phyloP scores from a whole-genome alignment of 1,284 basidiomycete species.

The Fistulina hepatica region DNA sequence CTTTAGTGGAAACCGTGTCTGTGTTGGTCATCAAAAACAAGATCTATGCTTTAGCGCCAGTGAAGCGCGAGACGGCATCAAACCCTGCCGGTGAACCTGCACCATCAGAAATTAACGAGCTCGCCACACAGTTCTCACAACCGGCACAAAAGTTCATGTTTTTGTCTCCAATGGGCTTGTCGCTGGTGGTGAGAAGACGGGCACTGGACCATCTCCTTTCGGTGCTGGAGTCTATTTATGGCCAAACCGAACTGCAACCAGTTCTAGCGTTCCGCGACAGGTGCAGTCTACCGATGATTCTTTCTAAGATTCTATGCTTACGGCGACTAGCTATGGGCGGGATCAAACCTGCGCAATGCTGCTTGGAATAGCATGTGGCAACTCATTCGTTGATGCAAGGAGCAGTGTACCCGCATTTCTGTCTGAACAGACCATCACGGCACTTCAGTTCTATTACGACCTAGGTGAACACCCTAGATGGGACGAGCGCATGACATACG shows the following conservation, averaged over 20 bases:
- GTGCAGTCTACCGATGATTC: conserved; percentile 24
- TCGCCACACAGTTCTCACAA: conserved; percentile 70
- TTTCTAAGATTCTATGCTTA: conserved; percentile 5
- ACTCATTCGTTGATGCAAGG: conserved; percentile 54
- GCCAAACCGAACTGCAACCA: conserved; percentile 54
- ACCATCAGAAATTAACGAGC: conserved; percentile 59
- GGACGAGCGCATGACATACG: conserved; percentile 65
- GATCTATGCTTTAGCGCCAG: conserved; percentile 72
- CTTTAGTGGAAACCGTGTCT: conserved; percentile 67
- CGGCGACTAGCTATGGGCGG: conserved; percentile 58
- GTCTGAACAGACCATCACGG: conserved; percentile 45
- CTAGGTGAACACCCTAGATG: conserved; percentile 73
- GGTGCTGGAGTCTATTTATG: conserved; percentile 60
- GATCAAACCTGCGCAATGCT: conserved; percentile 90
- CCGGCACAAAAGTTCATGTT: conserved; percentile 73
- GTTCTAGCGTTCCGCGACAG: conserved; percentile 68
- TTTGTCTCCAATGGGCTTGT: conserved; percentile 76
- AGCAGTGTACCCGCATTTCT: conserved; percentile 40
- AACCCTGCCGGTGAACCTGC: conserved; percentile 33
- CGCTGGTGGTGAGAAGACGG: conserved; percentile 73
- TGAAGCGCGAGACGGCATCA: conserved; percentile 29
- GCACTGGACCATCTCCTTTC: conserved; percentile 75
- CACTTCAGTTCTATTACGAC: conserved; percentile 77
- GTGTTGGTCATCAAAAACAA: conserved; percentile 68
- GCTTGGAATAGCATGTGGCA: conserved; percentile 69